phyloP scores from a whole-genome alignment of 768 basidiomycete species.

The Lentinula aciculospora region DNA sequence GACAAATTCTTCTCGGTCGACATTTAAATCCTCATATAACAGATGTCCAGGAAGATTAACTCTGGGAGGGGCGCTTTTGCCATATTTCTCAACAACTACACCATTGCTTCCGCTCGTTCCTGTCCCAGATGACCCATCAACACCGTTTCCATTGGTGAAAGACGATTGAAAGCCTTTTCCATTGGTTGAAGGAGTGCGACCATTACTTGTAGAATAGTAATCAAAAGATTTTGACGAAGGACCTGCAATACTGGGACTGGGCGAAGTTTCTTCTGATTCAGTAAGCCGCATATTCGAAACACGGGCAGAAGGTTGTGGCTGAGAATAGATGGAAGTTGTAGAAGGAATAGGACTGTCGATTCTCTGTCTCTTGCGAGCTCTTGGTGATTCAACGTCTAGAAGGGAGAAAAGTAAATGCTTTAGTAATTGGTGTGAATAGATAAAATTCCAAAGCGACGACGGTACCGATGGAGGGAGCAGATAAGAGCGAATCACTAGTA shows the following conservation, averaged over 20 bases:
- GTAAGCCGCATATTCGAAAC: slow-evolving; percentile 45
- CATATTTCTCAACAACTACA: slow-evolving; percentile 35
- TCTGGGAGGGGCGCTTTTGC: slow-evolving; percentile 44
- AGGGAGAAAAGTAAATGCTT: slow-evolving; percentile 1
- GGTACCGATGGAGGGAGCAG: slow-evolving; percentile 29
- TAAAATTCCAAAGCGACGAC: slow-evolving; percentile 10
- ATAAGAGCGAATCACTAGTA: slow-evolving; percentile 17
- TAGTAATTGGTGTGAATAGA: neutral
- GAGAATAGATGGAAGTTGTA: slow-evolving; percentile 28
- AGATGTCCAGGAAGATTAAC: slow-evolving; percentile 68
- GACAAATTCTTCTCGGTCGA: slow-evolving; percentile 89
- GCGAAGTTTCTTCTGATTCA: slow-evolving; percentile 30
- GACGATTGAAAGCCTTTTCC: slow-evolving; percentile 31
- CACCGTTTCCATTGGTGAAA: slow-evolving; percentile 28
- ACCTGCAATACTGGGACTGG: slow-evolving; percentile 28
- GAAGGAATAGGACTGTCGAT: slow-evolving; percentile 34
- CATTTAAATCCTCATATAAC: slow-evolving; percentile 70
- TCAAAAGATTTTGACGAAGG: slow-evolving; percentile 41
- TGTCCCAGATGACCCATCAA: slow-evolving; percentile 28
- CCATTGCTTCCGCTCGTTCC: slow-evolving; percentile 39
- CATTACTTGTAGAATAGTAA: slow-evolving; percentile 35
- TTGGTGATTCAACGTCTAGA: slow-evolving; percentile 44
- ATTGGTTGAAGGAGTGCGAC: slow-evolving; percentile 25
- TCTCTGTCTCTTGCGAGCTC: slow-evolving; percentile 71
- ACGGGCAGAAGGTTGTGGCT: slow-evolving; percentile 9